Percentiles rank a stretch among this genome's conserved stretches.
phyloP scores from a whole-genome alignment of 768 basidiomycete species.

The Lactarius sp. region DNA sequence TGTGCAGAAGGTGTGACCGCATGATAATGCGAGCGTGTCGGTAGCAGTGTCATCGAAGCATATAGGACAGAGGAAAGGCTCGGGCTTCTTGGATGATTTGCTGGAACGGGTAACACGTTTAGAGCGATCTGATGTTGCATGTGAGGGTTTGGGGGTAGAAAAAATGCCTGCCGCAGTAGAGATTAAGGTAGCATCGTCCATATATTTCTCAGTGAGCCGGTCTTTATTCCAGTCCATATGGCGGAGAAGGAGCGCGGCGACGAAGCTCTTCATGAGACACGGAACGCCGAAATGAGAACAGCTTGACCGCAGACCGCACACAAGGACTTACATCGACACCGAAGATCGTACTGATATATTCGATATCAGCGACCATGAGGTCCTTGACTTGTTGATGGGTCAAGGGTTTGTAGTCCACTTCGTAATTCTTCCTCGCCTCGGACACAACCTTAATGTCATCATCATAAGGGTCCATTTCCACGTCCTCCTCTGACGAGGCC shows the following conservation, averaged over 20 bases:
- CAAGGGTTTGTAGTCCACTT: slow-evolving; percentile 79
- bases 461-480: slow-evolving; percentile 62
- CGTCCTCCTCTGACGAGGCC: slow-evolving; percentile 51
- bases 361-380: slow-evolving; percentile 72
- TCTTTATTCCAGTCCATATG: slow-evolving; percentile 95
- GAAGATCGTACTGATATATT: slow-evolving; percentile 83
- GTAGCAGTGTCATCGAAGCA: slow-evolving; percentile 78
- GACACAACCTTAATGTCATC: slow-evolving; percentile 58
- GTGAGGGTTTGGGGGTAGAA: slow-evolving; percentile 37
- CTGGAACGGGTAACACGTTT: slow-evolving; percentile 33
- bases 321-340: slow-evolving; percentile 74
- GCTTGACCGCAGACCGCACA: background rate
- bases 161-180: slow-evolving; percentile 71
- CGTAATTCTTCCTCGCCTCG: slow-evolving; percentile 64
- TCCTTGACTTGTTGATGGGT: slow-evolving; percentile 68
- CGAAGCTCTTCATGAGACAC: slow-evolving; percentile 44
- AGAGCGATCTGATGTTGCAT: slow-evolving; percentile 30
- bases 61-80: slow-evolving; percentile 83
- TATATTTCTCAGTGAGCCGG: slow-evolving; percentile 91
- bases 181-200: slow-evolving; percentile 80
- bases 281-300: background rate
- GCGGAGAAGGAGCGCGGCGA: slow-evolving; percentile 74
- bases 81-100: slow-evolving; percentile 29
- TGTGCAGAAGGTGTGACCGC: slow-evolving; percentile 80
- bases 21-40: slow-evolving; percentile 65